A percentile compares a stretch with the other conserved stretches of the same genome.
Evolutionary conservation across 371 early-diverging fungal genomes (phyloP).

Genomic region (Polyrhizophydium stewartii): DNA sequence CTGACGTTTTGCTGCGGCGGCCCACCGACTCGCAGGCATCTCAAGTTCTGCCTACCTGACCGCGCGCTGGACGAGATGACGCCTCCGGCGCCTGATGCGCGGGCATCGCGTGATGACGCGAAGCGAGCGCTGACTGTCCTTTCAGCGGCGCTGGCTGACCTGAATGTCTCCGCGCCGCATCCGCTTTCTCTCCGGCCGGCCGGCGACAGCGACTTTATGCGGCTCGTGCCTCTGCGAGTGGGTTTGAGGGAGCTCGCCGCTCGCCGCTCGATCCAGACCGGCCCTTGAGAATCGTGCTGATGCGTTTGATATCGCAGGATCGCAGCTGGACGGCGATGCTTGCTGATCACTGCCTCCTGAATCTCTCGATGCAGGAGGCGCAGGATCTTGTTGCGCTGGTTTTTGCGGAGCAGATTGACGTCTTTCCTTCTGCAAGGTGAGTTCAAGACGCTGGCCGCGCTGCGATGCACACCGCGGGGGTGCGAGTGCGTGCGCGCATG

Average conservation of each 20-base stretch:
- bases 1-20: neutral
- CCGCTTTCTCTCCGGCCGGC: neutral
- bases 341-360: neutral
- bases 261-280: neutral
- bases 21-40: neutral
- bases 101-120: neutral
- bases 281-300: neutral
- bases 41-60: neutral
- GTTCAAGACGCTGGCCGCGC: neutral
- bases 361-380: neutral
- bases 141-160: neutral
- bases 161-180: neutral
- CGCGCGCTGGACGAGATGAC: neutral
- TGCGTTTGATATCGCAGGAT: neutral
- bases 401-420: neutral
- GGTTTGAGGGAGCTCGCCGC: neutral
- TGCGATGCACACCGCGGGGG: neutral
- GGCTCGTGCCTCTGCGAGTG: slow-evolving; percentile 1
- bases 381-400: neutral
- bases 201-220: neutral
- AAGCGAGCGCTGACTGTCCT: neutral
- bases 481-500: no score
- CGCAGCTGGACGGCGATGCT: neutral
- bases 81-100: neutral
- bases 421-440: neutral